Evolutionary conservation across 2,329 filamentous ascomycete genomes (phyloP).

Genomic region (Fusarium foetens): DNA sequence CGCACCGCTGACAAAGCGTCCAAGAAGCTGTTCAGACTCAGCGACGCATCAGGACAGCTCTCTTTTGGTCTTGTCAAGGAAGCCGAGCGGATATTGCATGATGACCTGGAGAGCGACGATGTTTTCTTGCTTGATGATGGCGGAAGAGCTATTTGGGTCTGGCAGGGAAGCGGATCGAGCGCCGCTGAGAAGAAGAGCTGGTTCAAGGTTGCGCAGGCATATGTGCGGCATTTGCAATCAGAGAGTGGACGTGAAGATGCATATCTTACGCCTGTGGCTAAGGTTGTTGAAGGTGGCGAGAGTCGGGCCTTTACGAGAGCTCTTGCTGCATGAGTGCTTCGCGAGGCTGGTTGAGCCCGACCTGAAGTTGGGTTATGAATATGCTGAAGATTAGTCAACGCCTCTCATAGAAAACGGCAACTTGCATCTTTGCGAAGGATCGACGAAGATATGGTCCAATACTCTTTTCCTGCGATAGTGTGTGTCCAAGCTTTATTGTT

Average conservation of each 20-base stretch:
- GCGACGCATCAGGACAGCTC: constrained; percentile 67
- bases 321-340: constrained; percentile 46
- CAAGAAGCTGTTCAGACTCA: constrained; percentile 68
- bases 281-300: constrained; percentile 67
- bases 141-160: constrained; percentile 70
- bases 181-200: constrained; percentile 67
- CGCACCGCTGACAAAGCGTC: constrained; percentile 33
- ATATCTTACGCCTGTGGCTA: constrained; percentile 63
- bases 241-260: constrained; percentile 47
- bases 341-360: neutral
- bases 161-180: constrained; percentile 70
- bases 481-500: neutral
- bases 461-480: neutral
- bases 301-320: constrained; percentile 62
- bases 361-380: neutral
- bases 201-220: constrained; percentile 68
- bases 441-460: neutral
- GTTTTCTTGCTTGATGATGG: constrained; percentile 71
- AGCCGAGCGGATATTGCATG: constrained; percentile 54
- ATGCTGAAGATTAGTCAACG: neutral
- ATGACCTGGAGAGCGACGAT: constrained; percentile 67
- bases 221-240: constrained; percentile 57
- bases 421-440: neutral
- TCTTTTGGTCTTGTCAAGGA: constrained; percentile 69
- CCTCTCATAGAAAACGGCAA: neutral